Evolutionary conservation across 331 rosid genomes (phyloP).

Genomic region (Pyrus hybrid): DNA sequence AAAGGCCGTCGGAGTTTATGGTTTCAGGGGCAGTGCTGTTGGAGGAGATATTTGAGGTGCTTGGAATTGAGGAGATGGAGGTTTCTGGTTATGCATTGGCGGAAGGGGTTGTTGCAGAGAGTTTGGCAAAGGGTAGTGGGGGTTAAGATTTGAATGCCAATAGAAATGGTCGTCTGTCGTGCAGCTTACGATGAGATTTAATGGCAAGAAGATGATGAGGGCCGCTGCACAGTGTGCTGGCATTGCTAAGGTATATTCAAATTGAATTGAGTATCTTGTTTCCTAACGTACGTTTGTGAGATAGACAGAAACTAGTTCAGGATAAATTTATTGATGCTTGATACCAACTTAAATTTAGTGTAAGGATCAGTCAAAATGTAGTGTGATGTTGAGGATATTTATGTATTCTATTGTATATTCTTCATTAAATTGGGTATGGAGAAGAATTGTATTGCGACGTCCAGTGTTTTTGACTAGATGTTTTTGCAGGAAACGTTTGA

Average conservation of each 20-base stretch:
- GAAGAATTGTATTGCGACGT: neutral
- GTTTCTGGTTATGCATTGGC: constrained; percentile 27
- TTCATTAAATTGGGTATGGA: neutral
- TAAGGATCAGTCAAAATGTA: no score
- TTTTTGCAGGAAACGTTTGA: neutral
- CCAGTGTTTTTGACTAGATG: neutral
- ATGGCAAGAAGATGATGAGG: constrained; percentile 25
- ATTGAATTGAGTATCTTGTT: neutral
- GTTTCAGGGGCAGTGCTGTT: constrained; percentile 29
- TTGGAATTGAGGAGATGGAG: constrained; percentile 30
- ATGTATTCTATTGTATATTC: neutral
- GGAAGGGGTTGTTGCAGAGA: constrained; percentile 28
- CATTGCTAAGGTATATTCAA: constrained; percentile 22
- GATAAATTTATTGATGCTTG: neutral
- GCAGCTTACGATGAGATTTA: constrained; percentile 21
- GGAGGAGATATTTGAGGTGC: constrained; percentile 26
- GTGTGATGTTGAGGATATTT: no score
- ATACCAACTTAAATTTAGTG: no score
- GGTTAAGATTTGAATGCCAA: constrained; percentile 5
- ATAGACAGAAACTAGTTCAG: neutral
- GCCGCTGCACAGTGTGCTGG: constrained; percentile 20
- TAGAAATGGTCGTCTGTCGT: constrained; percentile 24
- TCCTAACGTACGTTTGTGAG: neutral
- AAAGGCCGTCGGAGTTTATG: constrained; percentile 25
- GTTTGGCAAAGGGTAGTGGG: constrained; percentile 1